Base-by-base conservation (phyloP, 192 early-diverging fungal species). In the Coemansia sp. region DNA sequence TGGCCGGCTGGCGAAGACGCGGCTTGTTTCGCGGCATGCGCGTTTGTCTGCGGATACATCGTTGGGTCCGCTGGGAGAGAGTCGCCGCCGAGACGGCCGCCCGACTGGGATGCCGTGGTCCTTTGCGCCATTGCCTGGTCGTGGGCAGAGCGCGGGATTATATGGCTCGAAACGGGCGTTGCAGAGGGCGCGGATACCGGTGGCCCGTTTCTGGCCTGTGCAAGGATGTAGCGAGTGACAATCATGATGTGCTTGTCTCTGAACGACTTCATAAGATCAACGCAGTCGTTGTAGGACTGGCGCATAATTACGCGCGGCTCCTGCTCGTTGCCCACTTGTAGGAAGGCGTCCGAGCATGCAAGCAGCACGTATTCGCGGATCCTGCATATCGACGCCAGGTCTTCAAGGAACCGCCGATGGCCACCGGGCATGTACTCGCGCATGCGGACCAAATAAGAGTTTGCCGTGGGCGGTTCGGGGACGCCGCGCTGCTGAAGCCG, bases 241-340 rank as follows among this genome's bases (percentile, higher is more conserved):
- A 98, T 89, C 71, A 95, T 92, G 27, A 98, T 86, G 72, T 98
- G 96, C 47, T 85, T 87, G 62, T 93, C 91, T 10, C 96, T 72
- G 84, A 98, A 98, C 10, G 80, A 61, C 69, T 93, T 90, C 80
- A 98, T 85, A 64, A 87, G 83, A 35, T 84, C 83, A 13, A 96
- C 78, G 71, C 90, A 92, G 13, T 70, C 76, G 67, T 98, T 96
- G 78, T 91, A 98, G 19, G 81, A 82, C 29, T 83, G 61, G n/a
- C 85, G 70, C 53, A 94, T 57, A 3, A 80, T 67, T 11, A 58
- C 56, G 19, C 75, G 74, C 20, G 72, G 53, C 23, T 71, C 61
- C 3, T 61, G 49, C n/a, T 68, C 47, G 22, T 48, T 16, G 14
- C 51, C 62, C 48, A 50, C 45, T 16, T 53, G 62, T 34, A 81